Percentiles rank a stretch among this genome's conserved stretches.
phyloP scores from a whole-genome alignment of 495 filamentous ascomycete genomes.

The Aspergillus asperescens region DNA sequence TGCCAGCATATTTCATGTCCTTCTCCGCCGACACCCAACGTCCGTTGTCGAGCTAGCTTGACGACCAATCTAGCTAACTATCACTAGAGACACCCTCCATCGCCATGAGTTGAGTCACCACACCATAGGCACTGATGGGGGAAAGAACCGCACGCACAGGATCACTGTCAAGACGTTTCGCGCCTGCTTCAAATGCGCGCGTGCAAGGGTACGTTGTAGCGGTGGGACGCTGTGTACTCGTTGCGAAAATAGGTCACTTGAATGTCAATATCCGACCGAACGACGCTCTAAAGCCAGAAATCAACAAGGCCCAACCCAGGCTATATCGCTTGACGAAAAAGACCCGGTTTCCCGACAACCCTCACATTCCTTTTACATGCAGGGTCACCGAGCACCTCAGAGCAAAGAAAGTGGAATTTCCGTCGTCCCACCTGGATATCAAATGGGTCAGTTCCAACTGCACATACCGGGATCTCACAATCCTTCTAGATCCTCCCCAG shows the following conservation, averaged over 20 bases:
- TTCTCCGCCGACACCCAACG: too few relatives aligned
- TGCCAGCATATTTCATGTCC: not conserved
- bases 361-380: not conserved
- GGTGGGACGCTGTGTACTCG: conserved; percentile 48
- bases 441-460: conserved; percentile 24
- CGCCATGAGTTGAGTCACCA: conserved; percentile 52
- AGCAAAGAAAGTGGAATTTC: not conserved
- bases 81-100: conserved; percentile 48
- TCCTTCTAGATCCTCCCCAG: conserved; percentile 10
- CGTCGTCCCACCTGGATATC: conserved; percentile 11
- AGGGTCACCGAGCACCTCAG: not conserved
- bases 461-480: conserved; percentile 12
- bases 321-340: conserved; percentile 10
- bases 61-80: not conserved
- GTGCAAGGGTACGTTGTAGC: conserved; percentile 52
- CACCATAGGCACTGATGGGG: conserved; percentile 34
- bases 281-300: conserved; percentile 37
- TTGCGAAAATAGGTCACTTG: conserved; percentile 47
- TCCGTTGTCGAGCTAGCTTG: not conserved
- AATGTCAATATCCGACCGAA: conserved; percentile 48
- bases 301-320: conserved; percentile 16
- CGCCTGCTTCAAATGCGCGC: conserved; percentile 53
- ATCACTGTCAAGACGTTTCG: conserved; percentile 46
- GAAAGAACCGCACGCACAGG: conserved; percentile 37
- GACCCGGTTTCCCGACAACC: conserved; percentile 15